Evolutionary conservation across 768 basidiomycete genomes (phyloP), one percentile per base, ranked within the genome.

Genomic region (Thelephora aurantiotincta): DNA sequence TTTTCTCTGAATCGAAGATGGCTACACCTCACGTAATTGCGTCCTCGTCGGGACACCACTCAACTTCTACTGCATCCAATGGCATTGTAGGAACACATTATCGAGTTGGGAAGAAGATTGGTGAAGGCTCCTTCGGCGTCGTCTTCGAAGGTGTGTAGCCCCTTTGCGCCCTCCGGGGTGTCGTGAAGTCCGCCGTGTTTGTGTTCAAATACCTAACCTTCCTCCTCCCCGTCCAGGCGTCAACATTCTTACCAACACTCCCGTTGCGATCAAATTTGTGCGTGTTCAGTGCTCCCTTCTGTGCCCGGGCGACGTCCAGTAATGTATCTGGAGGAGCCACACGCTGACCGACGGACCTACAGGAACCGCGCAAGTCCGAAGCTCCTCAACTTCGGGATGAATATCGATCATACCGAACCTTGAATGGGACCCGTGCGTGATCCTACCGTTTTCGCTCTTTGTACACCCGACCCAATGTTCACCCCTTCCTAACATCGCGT

Each of bases 101-200:
- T 61, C 75, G 86, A 53, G 92, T 98, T 45, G 94, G 94, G 45
- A 92, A 94, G 75, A 97, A 97, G 79, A 94, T 98, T 63, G 94
- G 94, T 43, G 94, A 99, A 68, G 94, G 94, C 45, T 88, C 84
- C n/a, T 99, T 99, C 62, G 94, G 94, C 58, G 94, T 98, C 54
- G 84, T 98, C 52, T 90, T 96, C 66, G 82, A 97, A 75, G 83
- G 96, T 92, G 60, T 45, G 71, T 67, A 52, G 26, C 36, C 36
- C n/a, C 12, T 22, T 47, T 46, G 19, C 34, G 19, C 35, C 26
- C 34, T 14, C 45, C 14, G 11, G 33, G 19, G n/a, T 50, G n/a
- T 30, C 26, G 26, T 30, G 9, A 30, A 30, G 9, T 30, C 26
- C 26, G 26, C 26, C 9, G 23, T 5, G 18, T 20, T 49, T 26